Evolutionary conservation across 2,329 filamentous ascomycete genomes (phyloP).

Genomic region (Ceratocystis colombiana): DNA sequence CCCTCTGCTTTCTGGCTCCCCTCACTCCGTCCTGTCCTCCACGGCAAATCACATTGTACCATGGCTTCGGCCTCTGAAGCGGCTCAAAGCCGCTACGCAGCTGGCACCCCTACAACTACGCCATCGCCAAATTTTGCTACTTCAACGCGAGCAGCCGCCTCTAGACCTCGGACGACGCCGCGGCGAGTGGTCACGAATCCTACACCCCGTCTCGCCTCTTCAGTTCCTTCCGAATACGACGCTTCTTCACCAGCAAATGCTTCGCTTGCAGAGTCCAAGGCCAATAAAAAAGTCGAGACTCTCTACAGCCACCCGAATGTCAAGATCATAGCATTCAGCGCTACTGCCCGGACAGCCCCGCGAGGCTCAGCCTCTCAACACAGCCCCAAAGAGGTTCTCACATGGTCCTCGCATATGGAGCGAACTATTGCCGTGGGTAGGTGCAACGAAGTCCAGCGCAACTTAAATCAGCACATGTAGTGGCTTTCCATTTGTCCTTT

Average conservation of each 20-base stretch:
- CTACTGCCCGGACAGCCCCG: slow-evolving; percentile 31
- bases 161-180: slow-evolving; percentile 19
- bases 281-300: slow-evolving; percentile 45
- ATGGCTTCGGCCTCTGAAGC: slow-evolving; percentile 21
- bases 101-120: slow-evolving; percentile 18
- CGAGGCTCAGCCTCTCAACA: slow-evolving; percentile 33
- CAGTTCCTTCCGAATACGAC: slow-evolving; percentile 18
- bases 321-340: slow-evolving; percentile 53
- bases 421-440: slow-evolving; percentile 68
- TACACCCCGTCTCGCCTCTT: slow-evolving; percentile 17
- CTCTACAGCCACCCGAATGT: slow-evolving; percentile 64
- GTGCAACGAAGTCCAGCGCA: slow-evolving; percentile 28
- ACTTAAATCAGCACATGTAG: background rate
- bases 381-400: slow-evolving; percentile 47
- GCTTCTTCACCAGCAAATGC: slow-evolving; percentile 18
- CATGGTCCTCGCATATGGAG: slow-evolving; percentile 67
- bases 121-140: slow-evolving; percentile 18
- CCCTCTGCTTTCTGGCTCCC: no score
- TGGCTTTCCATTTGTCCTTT: background rate
- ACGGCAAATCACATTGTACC: no score
- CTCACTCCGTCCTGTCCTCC: no score
- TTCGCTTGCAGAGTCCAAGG: slow-evolving; percentile 19
- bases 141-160: slow-evolving; percentile 22
- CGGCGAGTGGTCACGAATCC: slow-evolving; percentile 24
- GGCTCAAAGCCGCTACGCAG: slow-evolving; percentile 22